A percentile compares a stretch with the other conserved stretches of the same genome.
phyloP scores from a whole-genome alignment of 1,284 basidiomycete species.

The Cronartium quercuum region DNA sequence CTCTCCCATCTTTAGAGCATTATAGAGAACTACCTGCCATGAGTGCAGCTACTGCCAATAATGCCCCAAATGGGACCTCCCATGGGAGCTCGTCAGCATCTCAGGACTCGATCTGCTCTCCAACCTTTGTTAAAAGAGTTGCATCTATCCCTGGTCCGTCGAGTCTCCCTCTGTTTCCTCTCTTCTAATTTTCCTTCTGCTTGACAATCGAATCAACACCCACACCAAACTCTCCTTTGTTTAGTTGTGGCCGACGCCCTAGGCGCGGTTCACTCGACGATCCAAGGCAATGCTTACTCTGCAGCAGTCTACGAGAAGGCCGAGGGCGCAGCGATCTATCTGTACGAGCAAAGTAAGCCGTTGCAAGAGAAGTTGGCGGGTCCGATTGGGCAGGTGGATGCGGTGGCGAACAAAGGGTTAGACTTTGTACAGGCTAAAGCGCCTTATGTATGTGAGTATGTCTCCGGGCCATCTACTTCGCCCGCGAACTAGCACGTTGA shows the following conservation, averaged over 20 bases:
- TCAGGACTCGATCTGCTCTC: background rate
- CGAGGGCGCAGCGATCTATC: constrained; percentile 18
- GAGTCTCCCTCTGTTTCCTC: background rate
- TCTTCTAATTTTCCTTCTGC: background rate
- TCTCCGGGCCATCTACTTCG: background rate
- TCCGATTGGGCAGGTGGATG: constrained; percentile 36
- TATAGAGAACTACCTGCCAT: background rate
- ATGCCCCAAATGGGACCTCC: background rate
- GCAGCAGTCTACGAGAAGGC: constrained; percentile 35
- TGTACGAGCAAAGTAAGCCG: constrained; percentile 33
- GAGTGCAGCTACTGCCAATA: background rate
- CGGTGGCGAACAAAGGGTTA: constrained; percentile 32
- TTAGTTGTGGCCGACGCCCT: constrained; percentile 25
- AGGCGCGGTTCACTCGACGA: constrained; percentile 27
- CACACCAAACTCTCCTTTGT: background rate
- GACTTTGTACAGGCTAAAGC: constrained; percentile 39
- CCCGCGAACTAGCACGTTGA: background rate
- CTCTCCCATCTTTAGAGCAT: too few relatives aligned
- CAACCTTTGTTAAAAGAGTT: constrained; percentile 32
- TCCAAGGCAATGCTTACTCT: constrained; percentile 26
- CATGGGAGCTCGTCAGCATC: background rate
- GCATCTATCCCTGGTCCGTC: constrained; percentile 25
- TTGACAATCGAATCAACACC: background rate
- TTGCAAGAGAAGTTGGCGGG: constrained; percentile 32
- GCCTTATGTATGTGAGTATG: constrained; percentile 23